Base-by-base conservation (phyloP, 2,329 filamentous ascomycete genomes). In the Pochonia chlamydosporia region DNA sequence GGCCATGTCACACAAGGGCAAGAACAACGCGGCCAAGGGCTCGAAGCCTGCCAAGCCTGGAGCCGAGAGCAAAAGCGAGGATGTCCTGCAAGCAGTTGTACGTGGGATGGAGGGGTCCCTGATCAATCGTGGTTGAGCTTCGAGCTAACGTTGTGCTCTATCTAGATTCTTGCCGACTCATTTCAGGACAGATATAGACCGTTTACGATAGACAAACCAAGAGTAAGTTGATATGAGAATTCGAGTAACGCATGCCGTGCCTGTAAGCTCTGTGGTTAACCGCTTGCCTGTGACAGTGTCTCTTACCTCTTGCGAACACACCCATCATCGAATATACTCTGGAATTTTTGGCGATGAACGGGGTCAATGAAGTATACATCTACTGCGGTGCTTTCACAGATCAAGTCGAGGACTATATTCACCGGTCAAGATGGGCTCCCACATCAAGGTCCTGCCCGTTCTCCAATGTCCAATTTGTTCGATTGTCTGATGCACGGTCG, bases 281-380 rank as follows among this genome's bases (percentile, higher is more conserved):
- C 36, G 11, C n/a, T n/a, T 21, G 14, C 20, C 3, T 40, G 26
- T 31, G 31, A 30, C 25, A 95, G 88, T 97, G 93, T 72, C 84
- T 99, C 26, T 76, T 99, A 6, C 90, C 92, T 10, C 78, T 99
- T 50, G 93, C 89, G 50, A 97, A 97, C 66, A 91, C 85, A 2
- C 92, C 93, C 30, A 75, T 99, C 53, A 95, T 99, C 69, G 93
- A 99, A 67, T 97, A 99, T 66, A 97, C 92, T 4, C 83, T 97
- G 59, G 91, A 97, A 63, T 97, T 96, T 60, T 82, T 99, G 1
- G 90, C 90, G 54, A 92, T 92, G 77, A 90, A 93, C 49, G 90
- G 91, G 49, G 90, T 97, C n/a, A 84, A 93, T 57, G 89, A 96
- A 55, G 87, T 97, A 46, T 95, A 87, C 64, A 79, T 99, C 49